These are phyloP conservation scores for Teunomyces aglyptinius DNA, from an alignment of 805 yeast genomes.

Conservation along the genomic window DNA sequence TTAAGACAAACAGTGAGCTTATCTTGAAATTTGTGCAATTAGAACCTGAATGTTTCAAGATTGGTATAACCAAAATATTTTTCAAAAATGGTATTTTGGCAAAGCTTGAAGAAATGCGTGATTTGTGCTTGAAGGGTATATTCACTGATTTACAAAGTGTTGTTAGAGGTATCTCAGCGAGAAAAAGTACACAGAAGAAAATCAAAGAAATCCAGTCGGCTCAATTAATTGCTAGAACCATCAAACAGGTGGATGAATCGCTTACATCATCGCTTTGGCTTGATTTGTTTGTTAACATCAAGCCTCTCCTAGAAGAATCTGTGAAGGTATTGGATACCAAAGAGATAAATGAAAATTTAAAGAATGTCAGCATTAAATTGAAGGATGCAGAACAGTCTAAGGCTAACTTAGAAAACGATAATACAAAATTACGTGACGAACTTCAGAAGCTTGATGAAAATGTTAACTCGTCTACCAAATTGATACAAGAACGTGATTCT, in stretches of 20 bases:
- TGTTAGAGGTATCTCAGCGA: conserved; percentile 60
- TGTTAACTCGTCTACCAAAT: conserved; percentile 21
- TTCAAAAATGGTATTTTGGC: conserved; percentile 79
- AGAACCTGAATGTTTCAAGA: conserved; percentile 56
- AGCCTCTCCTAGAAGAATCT: conserved; percentile 70
- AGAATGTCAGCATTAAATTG: conserved; percentile 44
- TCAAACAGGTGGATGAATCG: conserved; percentile 50
- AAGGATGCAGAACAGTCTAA: conserved; percentile 36
- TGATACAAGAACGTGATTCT: conserved; percentile 46
- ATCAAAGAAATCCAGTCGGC: conserved; percentile 70
- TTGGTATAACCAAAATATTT: conserved; percentile 72
- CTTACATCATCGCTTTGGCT: conserved; percentile 70
- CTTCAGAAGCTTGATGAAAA: conserved; percentile 34
- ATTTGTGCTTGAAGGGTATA: conserved; percentile 53
- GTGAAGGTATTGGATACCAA: conserved; percentile 58
- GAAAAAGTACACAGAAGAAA: conserved; percentile 46
- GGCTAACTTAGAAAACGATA: conserved; percentile 30
- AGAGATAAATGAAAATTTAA: conserved; percentile 56
- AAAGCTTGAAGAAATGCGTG: conserved; percentile 74
- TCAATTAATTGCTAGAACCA: conserved; percentile 60
- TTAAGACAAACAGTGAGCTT: conserved; percentile 66
- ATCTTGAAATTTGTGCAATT: conserved; percentile 63
- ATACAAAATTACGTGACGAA: conserved; percentile 39
- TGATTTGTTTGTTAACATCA: conserved; percentile 62
- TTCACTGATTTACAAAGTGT: conserved; percentile 63